Evolutionary conservation across 108 stramenopile genomes (phyloP), one percentile per base, ranked within the genome.

Genomic region (Nannochloropsis salina): DNA sequence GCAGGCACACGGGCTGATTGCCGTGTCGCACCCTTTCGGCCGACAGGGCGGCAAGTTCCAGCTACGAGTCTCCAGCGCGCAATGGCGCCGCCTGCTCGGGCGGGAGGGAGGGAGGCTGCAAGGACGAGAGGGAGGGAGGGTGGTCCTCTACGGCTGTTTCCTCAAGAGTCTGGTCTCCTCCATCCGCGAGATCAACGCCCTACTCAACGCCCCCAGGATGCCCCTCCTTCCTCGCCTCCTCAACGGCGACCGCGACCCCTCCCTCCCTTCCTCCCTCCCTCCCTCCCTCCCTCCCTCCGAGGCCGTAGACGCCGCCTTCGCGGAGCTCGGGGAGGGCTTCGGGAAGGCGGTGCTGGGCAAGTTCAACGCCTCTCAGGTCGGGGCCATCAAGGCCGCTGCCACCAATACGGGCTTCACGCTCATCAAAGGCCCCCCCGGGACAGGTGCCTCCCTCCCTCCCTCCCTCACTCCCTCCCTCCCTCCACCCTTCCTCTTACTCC

Each of bases 391-490:
- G 6, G 87, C 74, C 11, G 91, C 86, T 1, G 87, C 88, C 15
- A 85, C 80, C 82, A 82, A 80, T 61, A 81, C 44, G 41, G 91
- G 91, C 22, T 91, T 91, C 89, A 88, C 90, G 83, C 89, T 91
- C 82, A 90, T 91, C 87, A 89, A 91, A 88, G 91, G 91, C 9
- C 91, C 91, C 18, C 91, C 91, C n/a, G 90, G 87, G 74, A 41
- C 21, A 18, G 10, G 80, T 10, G 9, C 3, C 6, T 41, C 81
- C 81, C 81, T 82, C 81, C 42, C 41, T 41, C 41, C 41, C 6
- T 42, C 3, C 40, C 81, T 82, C 81, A 11, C 5, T 82, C 81
- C 42, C 40, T 41, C 81, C 81, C 22, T 41, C 22, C n/a, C 41
- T 41, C 22, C 81, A 20, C 81, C 22, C 83, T 45, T 51, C 31